Evolutionary conservation across 176 grass and related monocot species (phyloP).

Genomic region (Poa annua): DNA sequence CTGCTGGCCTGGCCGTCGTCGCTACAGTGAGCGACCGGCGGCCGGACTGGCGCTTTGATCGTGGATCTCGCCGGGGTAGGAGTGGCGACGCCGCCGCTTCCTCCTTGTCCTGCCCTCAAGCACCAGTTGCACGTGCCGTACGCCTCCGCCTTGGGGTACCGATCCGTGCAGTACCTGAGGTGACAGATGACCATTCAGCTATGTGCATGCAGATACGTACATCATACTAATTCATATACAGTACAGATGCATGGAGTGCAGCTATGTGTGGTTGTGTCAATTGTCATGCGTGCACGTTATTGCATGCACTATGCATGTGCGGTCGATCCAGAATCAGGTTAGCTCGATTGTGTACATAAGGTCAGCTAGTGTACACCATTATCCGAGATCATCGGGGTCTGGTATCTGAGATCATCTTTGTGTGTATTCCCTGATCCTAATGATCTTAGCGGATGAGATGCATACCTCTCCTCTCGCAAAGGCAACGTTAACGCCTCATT

Average conservation of each 20-base stretch:
- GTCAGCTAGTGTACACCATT: not conserved
- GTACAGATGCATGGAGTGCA: not conserved
- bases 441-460: too few relatives aligned
- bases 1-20: not conserved
- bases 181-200: conserved; percentile 14
- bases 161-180: conserved; percentile 85
- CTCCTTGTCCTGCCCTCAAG: conserved; percentile 53
- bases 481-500: too few relatives aligned
- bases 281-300: conserved; percentile 37
- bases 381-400: too few relatives aligned
- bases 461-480: too few relatives aligned
- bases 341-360: not conserved
- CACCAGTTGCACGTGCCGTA: conserved; percentile 94
- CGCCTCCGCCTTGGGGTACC: conserved; percentile 79
- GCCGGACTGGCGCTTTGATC: conserved; percentile 31
- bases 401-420: too few relatives aligned
- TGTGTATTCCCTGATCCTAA: too few relatives aligned
- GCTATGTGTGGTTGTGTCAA: not conserved
- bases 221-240: too few relatives aligned
- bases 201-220: not conserved
- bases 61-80: conserved; percentile 42
- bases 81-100: conserved; percentile 9
- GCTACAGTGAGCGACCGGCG: not conserved
- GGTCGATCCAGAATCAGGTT: not conserved
- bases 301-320: conserved; percentile 31